Evolutionary conservation across 1,284 basidiomycete genomes (phyloP), one percentile per base, ranked within the genome.

Genomic region (Ganoderma leucocontextum): DNA sequence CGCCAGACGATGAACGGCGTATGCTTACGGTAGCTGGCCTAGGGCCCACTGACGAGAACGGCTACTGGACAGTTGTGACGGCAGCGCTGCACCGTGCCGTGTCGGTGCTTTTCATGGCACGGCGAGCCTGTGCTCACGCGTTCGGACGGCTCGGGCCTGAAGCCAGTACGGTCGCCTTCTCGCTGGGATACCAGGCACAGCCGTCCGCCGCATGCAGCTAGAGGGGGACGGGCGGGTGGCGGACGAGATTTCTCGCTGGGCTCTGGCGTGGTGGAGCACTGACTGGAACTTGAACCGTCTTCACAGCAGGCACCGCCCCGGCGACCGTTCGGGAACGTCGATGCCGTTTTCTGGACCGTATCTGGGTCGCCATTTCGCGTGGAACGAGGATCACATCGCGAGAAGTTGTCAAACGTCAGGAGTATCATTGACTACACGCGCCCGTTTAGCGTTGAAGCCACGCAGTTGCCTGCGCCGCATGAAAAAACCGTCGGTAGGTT

Each of bases 11-110:
- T 25, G 67, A 60, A 25, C 38, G 63, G 13, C 13, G 47, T 25
- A 49, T 13, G 25, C 22, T 25, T 49, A 19, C 47, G 29, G 52
- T 55, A 35, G 52, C 52, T 59, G 55, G 60, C 15, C 49, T 57
- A 39, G 49, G 39, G 47, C 59, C 58, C 65, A 57, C 62, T 52
- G 61, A 63, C 60, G 63, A 72, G 68, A 63, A 65, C 63, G 42
- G 49, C 35, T 63, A 55, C 57, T 47, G 64, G 66, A 66, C 66
- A 64, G 64, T 42, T 47, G 64, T 69, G 68, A 69, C 70, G 70
- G 70, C 70, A 72, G 62, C 49, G 35, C 49, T 58, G 58, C 67
- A 61, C 62, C 64, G 70, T 63, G 64, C 62, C 52, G 62, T 33
- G 47, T 69, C 68, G 68, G 70, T 67, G 66, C n/a, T 60, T 72